phyloP scores from a whole-genome alignment of 2,329 filamentous ascomycete species.

The Apiospora marii region DNA sequence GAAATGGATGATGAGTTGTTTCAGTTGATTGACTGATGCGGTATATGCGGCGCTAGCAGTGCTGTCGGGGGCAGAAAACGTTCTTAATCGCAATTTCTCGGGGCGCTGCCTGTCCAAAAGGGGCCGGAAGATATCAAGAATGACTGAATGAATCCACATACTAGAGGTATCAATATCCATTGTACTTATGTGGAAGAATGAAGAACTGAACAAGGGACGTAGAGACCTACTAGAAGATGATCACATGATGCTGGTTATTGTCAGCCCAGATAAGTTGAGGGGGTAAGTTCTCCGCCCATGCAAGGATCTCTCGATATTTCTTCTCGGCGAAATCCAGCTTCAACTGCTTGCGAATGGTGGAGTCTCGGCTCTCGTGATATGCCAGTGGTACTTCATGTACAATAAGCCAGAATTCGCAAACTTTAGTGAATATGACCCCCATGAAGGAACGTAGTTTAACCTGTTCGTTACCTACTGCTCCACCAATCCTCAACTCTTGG shows the following conservation, averaged over 20 bases:
- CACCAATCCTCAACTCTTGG: background rate
- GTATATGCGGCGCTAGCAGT: constrained; percentile 42
- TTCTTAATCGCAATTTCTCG: constrained; percentile 31
- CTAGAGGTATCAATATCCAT: constrained; percentile 34
- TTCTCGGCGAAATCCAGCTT: constrained; percentile 43
- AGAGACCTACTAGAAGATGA: constrained; percentile 46
- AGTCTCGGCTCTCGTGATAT: constrained; percentile 36
- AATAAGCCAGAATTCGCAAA: constrained; percentile 49
- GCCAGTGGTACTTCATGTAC: constrained; percentile 40
- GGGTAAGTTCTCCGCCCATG: constrained; percentile 47
- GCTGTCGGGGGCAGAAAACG: constrained; percentile 41
- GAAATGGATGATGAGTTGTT: constrained; percentile 47
- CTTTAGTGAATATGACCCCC: constrained; percentile 38
- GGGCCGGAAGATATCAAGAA: constrained; percentile 47
- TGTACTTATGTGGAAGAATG: background rate
- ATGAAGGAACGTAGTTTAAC: background rate
- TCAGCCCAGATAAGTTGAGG: constrained; percentile 36
- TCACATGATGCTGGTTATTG: constrained; percentile 43
- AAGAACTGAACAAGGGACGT: background rate
- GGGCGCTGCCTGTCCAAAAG: constrained; percentile 28
- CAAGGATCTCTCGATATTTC: constrained; percentile 50
- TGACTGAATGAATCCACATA: constrained; percentile 48
- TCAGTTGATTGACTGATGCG: constrained; percentile 48
- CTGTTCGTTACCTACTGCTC: background rate
- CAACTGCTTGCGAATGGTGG: background rate